These are phyloP conservation scores for Pseudevernia furfuracea DNA, from an alignment of 495 filamentous ascomycete genomes.

Conservation along the genomic window DNA sequence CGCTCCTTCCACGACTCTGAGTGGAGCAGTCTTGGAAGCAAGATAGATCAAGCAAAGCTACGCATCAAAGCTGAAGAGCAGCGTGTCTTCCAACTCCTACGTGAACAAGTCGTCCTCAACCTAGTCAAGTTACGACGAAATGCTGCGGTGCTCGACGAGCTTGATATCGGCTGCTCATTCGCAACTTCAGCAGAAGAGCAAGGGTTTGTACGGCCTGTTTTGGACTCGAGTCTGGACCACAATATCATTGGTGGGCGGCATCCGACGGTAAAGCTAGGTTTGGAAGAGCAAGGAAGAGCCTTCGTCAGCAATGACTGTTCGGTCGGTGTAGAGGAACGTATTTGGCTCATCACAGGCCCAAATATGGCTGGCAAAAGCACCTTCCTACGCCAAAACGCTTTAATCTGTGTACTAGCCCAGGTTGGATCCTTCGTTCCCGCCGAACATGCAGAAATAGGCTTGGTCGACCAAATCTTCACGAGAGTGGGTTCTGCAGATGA, in stretches of 20 bases:
- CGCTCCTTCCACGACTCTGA: constrained; percentile 73
- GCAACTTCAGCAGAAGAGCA: constrained; percentile 69
- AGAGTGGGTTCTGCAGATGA: constrained; percentile 90
- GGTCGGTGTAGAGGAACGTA: constrained; percentile 56
- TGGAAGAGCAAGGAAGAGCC: constrained; percentile 68
- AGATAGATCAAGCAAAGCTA: constrained; percentile 61
- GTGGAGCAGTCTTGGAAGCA: constrained; percentile 73
- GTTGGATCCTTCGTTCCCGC: constrained; percentile 89
- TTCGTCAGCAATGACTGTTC: constrained; percentile 87
- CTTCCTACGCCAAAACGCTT: constrained; percentile 86
- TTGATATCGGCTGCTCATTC: constrained; percentile 82
- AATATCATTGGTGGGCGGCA: constrained; percentile 79
- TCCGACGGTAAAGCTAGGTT: constrained; percentile 75
- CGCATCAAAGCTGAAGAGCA: constrained; percentile 77
- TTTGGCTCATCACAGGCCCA: constrained; percentile 92
- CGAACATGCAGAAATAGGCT: constrained; percentile 68
- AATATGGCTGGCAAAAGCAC: constrained; percentile 99
- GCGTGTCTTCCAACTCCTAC: constrained; percentile 59
- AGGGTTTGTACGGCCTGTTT: constrained; percentile 59
- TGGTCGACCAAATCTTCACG: constrained; percentile 89
- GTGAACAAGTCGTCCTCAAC: constrained; percentile 66
- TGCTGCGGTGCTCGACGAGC: constrained; percentile 79
- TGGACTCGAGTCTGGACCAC: constrained; percentile 51
- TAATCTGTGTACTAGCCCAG: constrained; percentile 89
- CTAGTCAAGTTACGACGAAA: constrained; percentile 80